Base-by-base conservation (phyloP, 106 monocot genomes). In the Ottelia alismoides region DNA sequence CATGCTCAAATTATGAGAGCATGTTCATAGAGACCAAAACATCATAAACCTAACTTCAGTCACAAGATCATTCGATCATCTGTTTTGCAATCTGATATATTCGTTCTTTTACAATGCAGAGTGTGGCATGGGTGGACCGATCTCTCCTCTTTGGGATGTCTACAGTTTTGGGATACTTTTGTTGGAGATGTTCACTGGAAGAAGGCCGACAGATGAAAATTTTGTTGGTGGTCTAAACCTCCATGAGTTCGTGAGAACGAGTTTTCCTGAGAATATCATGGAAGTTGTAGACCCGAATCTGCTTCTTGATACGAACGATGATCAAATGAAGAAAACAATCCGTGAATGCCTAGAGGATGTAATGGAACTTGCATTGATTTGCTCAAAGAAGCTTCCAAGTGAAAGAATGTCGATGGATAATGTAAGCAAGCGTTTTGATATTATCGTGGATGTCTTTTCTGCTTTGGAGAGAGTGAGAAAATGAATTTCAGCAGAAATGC, bases 81-180 rank as follows among this genome's bases (percentile, higher is more conserved):
- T n/a, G n/a, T n/a, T n/a, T n/a, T n/a, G n/a, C n/a, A n/a, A n/a
- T n/a, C n/a, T n/a, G n/a, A n/a, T n/a, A n/a, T n/a, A n/a, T n/a
- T n/a, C n/a, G n/a, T n/a, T n/a, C n/a, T n/a, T n/a, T n/a, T n/a
- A n/a, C n/a, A n/a, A n/a, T 27, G 49, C 25, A 62, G 62, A 62
- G 22, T 62, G 51, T 25, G 62, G 62, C 14, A 23, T 51, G 22
- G 51, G 62, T 5, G 25, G 32, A 11, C 18, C 9, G 44, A 20
- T 53, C 7, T 64, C 64, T 23, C 52, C 64, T 2, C 6, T 11
- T 20, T 50, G 53, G 31, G 64, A 64, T 12, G 52, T 45, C 2
- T 64, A 64, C 53, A 64, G 64, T 26, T 64, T 53, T 45, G 53
- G 64, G 1, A 64, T 64, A 27, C 52, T 64, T 44, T 44, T 64